These are phyloP conservation scores for Sclerotinia glacialis DNA, from an alignment of 2,329 filamentous ascomycete genomes.

Conservation along the genomic window DNA sequence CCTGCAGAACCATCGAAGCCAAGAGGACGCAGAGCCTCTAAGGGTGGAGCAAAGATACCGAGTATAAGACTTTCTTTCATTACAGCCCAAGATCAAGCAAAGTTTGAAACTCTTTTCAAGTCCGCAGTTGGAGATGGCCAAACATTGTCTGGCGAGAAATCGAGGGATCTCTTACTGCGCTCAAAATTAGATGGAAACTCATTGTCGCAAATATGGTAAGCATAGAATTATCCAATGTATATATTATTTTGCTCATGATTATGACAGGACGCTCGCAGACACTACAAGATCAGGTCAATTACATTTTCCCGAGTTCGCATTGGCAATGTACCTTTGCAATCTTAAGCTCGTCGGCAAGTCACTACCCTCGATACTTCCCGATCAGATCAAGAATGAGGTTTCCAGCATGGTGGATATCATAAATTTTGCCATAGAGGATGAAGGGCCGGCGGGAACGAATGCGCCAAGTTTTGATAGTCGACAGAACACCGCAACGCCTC, in stretches of 20 bases:
- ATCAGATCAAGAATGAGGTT: slow-evolving; percentile 90
- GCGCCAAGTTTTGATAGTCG: slow-evolving; percentile 67
- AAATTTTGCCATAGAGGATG: slow-evolving; percentile 85
- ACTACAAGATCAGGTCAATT: slow-evolving; percentile 95
- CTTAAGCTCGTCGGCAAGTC: slow-evolving; percentile 83
- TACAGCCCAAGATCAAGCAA: slow-evolving; percentile 88
- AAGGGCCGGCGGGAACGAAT: slow-evolving; percentile 58
- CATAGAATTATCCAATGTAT: slow-evolving; percentile 13
- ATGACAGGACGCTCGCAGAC: slow-evolving; percentile 77
- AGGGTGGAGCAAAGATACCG: slow-evolving; percentile 73
- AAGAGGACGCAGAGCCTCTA: slow-evolving; percentile 48
- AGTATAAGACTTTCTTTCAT: slow-evolving; percentile 95
- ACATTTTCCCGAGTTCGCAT: slow-evolving; percentile 93
- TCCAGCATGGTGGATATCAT: slow-evolving; percentile 99
- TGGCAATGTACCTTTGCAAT: slow-evolving; percentile 99
- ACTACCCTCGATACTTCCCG: slow-evolving; percentile 71
- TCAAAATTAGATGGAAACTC: slow-evolving; percentile 85
- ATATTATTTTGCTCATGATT: slow-evolving; percentile 29
- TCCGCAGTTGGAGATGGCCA: slow-evolving; percentile 83
- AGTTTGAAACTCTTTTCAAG: slow-evolving; percentile 97
- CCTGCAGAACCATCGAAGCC: slow-evolving; percentile 44
- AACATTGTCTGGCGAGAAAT: slow-evolving; percentile 88
- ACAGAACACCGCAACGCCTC: slow-evolving; percentile 49
- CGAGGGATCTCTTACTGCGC: slow-evolving; percentile 80
- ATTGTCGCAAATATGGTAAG: slow-evolving; percentile 87